Conservation (phyloP, 2,329 filamentous ascomycete species). For the Scytalidium sp. region DNA sequence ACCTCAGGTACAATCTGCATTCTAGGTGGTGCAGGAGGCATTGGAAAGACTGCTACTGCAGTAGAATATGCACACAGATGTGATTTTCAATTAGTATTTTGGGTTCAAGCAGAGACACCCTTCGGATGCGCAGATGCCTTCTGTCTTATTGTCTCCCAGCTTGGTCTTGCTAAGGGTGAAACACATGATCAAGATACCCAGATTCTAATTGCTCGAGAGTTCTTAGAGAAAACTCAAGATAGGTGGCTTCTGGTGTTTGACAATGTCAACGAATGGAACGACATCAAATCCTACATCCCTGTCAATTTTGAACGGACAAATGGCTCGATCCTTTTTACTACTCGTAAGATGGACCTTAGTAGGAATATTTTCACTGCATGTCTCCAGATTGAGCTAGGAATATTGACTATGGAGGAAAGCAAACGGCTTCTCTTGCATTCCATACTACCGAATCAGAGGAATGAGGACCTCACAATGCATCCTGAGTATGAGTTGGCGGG, state of each 20-base stretch:
- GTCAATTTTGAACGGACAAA: constrained; percentile 14
- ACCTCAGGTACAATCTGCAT: too few relatives aligned
- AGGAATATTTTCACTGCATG: not conserved
- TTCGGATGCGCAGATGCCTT: constrained; percentile 6
- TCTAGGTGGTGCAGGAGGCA: constrained; percentile 15
- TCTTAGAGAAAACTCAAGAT: constrained; percentile 6
- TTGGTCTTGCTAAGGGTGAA: constrained; percentile 1
- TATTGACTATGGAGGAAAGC: not conserved
- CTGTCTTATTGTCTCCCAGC: too few relatives aligned
- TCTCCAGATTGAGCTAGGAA: not conserved
- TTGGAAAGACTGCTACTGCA: constrained; percentile 18
- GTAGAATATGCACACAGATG: constrained; percentile 12
- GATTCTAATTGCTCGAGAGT: constrained; percentile 3
- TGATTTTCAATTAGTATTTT: constrained; percentile 10
- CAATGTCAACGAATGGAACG: constrained; percentile 15
- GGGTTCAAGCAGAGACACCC: constrained; percentile 14
- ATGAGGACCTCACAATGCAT: constrained; percentile 5
- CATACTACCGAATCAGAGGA: not conserved
- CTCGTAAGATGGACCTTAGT: constrained; percentile 6
- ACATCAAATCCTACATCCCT: constrained; percentile 7
- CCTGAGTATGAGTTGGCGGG: constrained; percentile 13
- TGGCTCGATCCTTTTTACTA: constrained; percentile 12
- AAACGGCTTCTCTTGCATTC: not conserved
- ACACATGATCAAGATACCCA: not conserved
- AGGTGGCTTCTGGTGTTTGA: constrained; percentile 18